Conservation (phyloP, 305 asterid genomes). For the Fraxinus angustifolia region DNA sequence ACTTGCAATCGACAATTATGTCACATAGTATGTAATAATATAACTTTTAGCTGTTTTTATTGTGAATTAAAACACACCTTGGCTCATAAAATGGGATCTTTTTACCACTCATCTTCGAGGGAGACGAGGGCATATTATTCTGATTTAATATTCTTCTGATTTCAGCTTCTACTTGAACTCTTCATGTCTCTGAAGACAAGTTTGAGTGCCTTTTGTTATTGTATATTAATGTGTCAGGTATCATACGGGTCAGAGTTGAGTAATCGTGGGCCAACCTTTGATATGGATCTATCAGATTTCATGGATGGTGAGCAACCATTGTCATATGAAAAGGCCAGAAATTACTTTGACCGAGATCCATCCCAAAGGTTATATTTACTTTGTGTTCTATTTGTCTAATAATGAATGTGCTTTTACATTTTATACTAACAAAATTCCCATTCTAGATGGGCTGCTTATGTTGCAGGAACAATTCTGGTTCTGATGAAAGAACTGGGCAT, state of each 20-base stretch:
- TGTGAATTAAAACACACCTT: neutral
- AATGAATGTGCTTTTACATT: conserved; percentile 4
- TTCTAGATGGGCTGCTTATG: conserved; percentile 97
- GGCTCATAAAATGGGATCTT: neutral
- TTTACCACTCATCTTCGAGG: neutral
- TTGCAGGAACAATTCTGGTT: conserved; percentile 93
- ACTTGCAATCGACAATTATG: neutral
- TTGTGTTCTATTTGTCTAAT: conserved; percentile 6
- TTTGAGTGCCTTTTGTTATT: neutral
- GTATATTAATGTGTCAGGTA: conserved; percentile 45
- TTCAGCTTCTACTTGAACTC: neutral
- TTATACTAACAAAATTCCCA: conserved; percentile 31
- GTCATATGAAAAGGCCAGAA: conserved; percentile 77
- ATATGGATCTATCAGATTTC: conserved; percentile 94
- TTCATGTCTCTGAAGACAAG: neutral
- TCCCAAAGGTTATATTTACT: conserved; percentile 58
- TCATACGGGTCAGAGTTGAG: conserved; percentile 96
- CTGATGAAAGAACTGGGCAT: conserved; percentile 83
- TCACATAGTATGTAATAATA: neutral
- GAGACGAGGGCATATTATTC: neutral
- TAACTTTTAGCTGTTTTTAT: neutral
- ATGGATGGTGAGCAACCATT: conserved; percentile 76
- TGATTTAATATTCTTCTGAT: neutral
- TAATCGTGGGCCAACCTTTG: conserved; percentile 99
- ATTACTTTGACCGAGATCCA: conserved; percentile 87